phyloP scores from a whole-genome alignment of 345 rosid species.

The Durio zibethinus region DNA sequence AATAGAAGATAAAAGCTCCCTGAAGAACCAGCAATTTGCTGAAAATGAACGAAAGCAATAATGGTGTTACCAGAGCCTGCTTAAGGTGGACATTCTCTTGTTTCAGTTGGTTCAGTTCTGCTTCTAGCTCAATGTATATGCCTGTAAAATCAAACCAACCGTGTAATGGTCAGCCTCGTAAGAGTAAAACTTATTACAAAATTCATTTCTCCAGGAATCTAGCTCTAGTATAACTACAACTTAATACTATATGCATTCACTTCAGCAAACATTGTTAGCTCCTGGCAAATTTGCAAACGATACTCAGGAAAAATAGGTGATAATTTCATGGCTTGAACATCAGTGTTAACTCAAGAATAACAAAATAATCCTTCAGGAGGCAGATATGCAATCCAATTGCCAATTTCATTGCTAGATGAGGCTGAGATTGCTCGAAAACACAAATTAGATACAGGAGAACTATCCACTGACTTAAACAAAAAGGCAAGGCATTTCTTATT shows the following conservation, averaged over 20 bases:
- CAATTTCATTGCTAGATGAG: not conserved
- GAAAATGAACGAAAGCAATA: not conserved
- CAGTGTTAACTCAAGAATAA: slow-evolving; percentile 45
- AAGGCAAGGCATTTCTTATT: not conserved
- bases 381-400: not conserved
- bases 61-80: slow-evolving; percentile 54
- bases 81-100: slow-evolving; percentile 74
- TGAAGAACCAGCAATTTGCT: not conserved
- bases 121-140: slow-evolving; percentile 86
- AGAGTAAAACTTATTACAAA: not conserved
- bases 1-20: not conserved
- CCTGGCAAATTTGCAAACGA: slow-evolving; percentile 88
- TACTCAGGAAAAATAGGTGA: slow-evolving; percentile 78
- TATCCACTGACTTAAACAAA: not conserved
- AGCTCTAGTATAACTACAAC: not conserved
- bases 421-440: too few species aligned
- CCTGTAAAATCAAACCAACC: slow-evolving; percentile 36
- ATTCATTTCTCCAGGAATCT: not conserved
- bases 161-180: not conserved
- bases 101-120: slow-evolving; percentile 76
- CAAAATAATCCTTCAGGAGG: not conserved
- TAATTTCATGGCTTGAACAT: slow-evolving; percentile 86
- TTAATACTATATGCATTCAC: too few species aligned
- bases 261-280: too few species aligned
- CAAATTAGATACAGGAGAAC: too few species aligned